Evolutionary conservation across 176 grass and related monocot genomes (phyloP).

Genomic region (Carex scoparia): DNA sequence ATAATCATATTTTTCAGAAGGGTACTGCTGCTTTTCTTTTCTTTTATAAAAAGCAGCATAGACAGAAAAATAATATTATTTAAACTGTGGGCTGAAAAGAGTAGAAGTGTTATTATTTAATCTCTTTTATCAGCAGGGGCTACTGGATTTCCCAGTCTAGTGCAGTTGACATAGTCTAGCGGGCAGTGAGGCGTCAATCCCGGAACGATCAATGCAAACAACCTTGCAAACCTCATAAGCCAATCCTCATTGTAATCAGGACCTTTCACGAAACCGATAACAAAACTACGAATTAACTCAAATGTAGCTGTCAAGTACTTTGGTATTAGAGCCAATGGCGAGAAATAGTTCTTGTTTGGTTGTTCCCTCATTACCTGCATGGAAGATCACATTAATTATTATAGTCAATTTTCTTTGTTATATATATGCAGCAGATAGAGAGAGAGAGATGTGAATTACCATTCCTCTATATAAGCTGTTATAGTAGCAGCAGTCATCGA

Average conservation of each 20-base stretch:
- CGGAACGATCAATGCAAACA: constrained; percentile 42
- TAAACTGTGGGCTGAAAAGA: too few relatives aligned
- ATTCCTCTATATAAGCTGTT: constrained; percentile 34
- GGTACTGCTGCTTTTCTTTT: background rate
- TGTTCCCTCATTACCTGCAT: constrained; percentile 31
- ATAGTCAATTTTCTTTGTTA: background rate
- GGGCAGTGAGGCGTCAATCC: constrained; percentile 64
- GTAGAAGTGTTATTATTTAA: background rate
- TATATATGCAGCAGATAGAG: background rate
- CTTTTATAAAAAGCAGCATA: background rate
- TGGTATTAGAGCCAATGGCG: constrained; percentile 33
- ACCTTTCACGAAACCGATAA: constrained; percentile 37
- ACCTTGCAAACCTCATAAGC: constrained; percentile 32
- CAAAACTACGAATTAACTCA: constrained; percentile 49
- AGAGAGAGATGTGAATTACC: constrained; percentile 1
- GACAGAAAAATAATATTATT: too few relatives aligned
- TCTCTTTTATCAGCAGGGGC: background rate
- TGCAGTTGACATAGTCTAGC: constrained; percentile 72
- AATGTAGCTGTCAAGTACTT: constrained; percentile 59
- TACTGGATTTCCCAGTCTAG: constrained; percentile 31
- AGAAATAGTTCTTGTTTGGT: constrained; percentile 95
- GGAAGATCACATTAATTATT: background rate
- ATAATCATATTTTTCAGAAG: background rate
- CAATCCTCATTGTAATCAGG: constrained; percentile 55
- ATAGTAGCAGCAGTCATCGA: constrained; percentile 26